Base-by-base conservation (phyloP, 805 yeast species). In the Candida adriatica region DNA sequence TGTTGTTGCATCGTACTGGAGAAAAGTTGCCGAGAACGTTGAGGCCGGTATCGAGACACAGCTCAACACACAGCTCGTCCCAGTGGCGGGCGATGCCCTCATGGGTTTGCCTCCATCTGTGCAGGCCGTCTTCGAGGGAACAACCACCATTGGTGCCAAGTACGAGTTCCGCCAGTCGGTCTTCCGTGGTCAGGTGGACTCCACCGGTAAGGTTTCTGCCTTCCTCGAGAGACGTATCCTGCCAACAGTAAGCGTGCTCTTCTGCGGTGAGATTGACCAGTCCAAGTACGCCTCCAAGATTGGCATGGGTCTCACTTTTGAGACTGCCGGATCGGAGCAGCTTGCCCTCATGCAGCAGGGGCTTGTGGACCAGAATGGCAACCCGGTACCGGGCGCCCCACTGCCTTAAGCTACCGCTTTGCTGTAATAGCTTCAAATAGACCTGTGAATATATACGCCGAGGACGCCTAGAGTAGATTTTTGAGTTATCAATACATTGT, bases 121-220 rank as follows among this genome's bases (percentile, higher is more conserved):
- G 49, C 86, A 84, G 57, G 84, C 94, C 20, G 77, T 80, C 26
- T 69, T 88, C 38, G 96, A 90, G 56, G 97, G 95, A 55, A 72
- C 74, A 51, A 88, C 98, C 49, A 83, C 96, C 39, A 58, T 90
- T 36, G 98, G 96, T 64, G 95, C 95, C 51, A 92, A 90, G 66
- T 90, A 90, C 64, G 97, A 92, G 68, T 92, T 86, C 73, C 86
- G 96, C 68, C 94, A 86, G 64, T 80, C 94, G 37, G 79, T 86
- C 33, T 87, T 87, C 75, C 79, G 98, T 64, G 96, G 96, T 55
- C 94, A 88, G 62, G 55, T 92, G 41, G 96, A 87, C 64, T 76
- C 94, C 31, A 68, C 72, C 39, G 98, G 98, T 63, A 86, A 84
- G 65, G 94, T 90, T 33, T 72, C 84, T 35, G 84, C 87, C 50